phyloP scores from a whole-genome alignment of 495 filamentous ascomycete genomes.

The Xylaria palmicola region DNA sequence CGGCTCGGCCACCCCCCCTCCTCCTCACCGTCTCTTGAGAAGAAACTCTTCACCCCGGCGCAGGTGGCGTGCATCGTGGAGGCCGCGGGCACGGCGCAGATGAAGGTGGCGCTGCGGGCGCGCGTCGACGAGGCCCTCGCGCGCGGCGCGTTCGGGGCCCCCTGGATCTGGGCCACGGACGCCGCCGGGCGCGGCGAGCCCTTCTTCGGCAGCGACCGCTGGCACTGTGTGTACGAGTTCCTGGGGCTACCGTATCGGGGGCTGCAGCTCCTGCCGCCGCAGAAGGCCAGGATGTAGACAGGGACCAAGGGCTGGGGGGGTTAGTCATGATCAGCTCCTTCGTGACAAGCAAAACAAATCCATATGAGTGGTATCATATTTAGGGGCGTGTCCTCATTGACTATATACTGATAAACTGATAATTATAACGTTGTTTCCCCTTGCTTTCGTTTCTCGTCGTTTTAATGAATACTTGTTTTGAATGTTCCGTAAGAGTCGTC shows the following conservation, averaged over 20 bases:
- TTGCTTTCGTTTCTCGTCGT: neutral
- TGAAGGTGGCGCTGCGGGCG: slow-evolving; percentile 58
- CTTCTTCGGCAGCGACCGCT: slow-evolving; percentile 79
- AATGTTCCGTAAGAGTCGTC: slow-evolving; percentile 10
- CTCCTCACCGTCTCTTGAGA: too few species aligned
- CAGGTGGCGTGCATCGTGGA: slow-evolving; percentile 52
- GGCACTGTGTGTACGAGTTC: slow-evolving; percentile 41
- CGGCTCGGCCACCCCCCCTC: neutral
- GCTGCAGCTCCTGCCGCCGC: neutral
- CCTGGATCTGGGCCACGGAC: slow-evolving; percentile 74
- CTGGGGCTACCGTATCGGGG: slow-evolving; percentile 38
- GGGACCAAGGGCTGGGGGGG: too few species aligned
- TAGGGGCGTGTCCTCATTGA: neutral
- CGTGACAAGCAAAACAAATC: too few species aligned
- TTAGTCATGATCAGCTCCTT: too few species aligned
- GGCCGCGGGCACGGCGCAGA: slow-evolving; percentile 45
- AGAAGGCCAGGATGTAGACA: neutral
- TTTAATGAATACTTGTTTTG: slow-evolving; percentile 2
- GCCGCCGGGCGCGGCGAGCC: slow-evolving; percentile 57
- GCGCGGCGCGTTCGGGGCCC: slow-evolving; percentile 68
- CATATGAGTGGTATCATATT: too few species aligned
- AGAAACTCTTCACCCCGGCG: slow-evolving; percentile 26
- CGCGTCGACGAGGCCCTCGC: slow-evolving; percentile 61
- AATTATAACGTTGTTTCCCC: neutral
- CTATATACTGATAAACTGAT: slow-evolving; percentile 5